phyloP scores from a whole-genome alignment of 768 basidiomycete species.

The Calocybe cyanea region DNA sequence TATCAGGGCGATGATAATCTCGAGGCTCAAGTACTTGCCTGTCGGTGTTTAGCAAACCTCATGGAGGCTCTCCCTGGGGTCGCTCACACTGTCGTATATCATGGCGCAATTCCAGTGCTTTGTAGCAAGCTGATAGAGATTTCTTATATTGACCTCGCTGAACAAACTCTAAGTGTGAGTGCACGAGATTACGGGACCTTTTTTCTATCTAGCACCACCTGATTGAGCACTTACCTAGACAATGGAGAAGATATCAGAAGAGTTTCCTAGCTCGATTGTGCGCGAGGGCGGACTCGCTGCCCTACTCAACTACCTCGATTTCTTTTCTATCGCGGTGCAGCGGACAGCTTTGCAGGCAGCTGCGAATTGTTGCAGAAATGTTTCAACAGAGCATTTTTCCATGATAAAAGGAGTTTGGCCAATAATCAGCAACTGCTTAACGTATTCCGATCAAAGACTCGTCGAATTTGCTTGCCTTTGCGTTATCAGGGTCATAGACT shows the following conservation, averaged over 20 bases:
- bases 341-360: conserved; percentile 95
- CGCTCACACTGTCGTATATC: conserved; percentile 95
- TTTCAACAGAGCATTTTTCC: conserved; percentile 82
- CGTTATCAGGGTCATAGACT: conserved; percentile 91
- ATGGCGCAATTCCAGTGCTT: conserved; percentile 96
- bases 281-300: conserved; percentile 93
- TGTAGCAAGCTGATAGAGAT: conserved; percentile 98
- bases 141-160: conserved; percentile 95
- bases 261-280: conserved; percentile 93
- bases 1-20: conserved; percentile 82
- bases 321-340: conserved; percentile 97
- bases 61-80: conserved; percentile 99
- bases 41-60: conserved; percentile 93
- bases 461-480: conserved; percentile 96
- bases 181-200: conserved; percentile 12
- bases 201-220: conserved; percentile 15
- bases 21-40: conserved; percentile 94
- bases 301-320: conserved; percentile 93
- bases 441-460: conserved; percentile 92
- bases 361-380: conserved; percentile 93
- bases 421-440: conserved; percentile 87
- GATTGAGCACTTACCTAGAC: conserved; percentile 53
- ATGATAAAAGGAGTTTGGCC: conserved; percentile 91
- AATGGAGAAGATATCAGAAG: conserved; percentile 96
- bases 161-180: conserved; percentile 95